Evolutionary conservation across 2,329 filamentous ascomycete species (phyloP), one percentile per base, ranked within the genome.

Genomic region (Massarina eburnea): DNA sequence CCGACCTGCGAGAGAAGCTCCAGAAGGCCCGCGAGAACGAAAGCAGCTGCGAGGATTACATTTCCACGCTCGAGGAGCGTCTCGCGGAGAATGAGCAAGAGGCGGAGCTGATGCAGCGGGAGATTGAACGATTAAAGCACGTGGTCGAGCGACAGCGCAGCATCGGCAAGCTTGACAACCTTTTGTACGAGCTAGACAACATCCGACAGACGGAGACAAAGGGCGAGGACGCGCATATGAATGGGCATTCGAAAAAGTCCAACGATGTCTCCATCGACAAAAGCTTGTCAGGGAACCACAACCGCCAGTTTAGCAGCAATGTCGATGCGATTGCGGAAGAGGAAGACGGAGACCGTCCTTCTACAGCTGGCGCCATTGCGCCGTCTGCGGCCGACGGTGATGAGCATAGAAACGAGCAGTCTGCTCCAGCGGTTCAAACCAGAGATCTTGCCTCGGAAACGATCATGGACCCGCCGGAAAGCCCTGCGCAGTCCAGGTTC

Each of bases 31-130:
- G 91, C 39, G 94, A 96, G 61, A 96, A 91, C 58, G 94, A 99
- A 73, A 82, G 86, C 3, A 86, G 87, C 30, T 91, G 86, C 57
- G 94, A 99, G 68, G 94, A 97, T 55, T 99, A 99, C 69, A 97
- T 99, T 42, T 95, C 92, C 1, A 97, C 91, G 0, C 76, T 99
- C 9, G 94, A 99, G 67, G 94, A 97, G 73, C 87, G 92, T 18
- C 80, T 99, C 8, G 94, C 94, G 1, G 94, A 99, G 71, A 87
- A 92, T 2, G 94, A 99, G 62, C 92, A 97, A 69, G 94, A 99
- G 66, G 84, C 89, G 54, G 94, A 97, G 68, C 76, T 96, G 49
- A 96, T 99, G 92, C 91, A 96, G 68, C 89, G 92, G 27, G 94
- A 99, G 64, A 89, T 99, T 52, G 89, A 96, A 62, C 84, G 92